Percentiles rank a stretch among this genome's conserved stretches.
Evolutionary conservation across 2,329 filamentous ascomycete species (phyloP).

Genomic region (Ceratocystis diversiconidia): DNA sequence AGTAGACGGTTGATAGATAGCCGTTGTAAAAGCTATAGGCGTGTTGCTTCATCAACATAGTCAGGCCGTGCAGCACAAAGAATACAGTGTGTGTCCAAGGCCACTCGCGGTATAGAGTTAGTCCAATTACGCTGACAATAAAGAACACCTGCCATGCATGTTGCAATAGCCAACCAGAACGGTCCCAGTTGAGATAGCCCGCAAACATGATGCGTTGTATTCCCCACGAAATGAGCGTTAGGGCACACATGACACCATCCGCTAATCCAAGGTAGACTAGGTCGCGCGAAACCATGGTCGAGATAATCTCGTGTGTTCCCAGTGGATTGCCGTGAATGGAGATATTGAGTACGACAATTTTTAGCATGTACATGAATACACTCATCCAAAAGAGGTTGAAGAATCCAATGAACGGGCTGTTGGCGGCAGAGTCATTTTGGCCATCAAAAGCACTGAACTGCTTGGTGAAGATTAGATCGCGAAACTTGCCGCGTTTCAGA

Average conservation of each 20-base stretch:
- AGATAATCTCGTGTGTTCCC: conserved; percentile 57
- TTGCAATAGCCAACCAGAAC: conserved; percentile 58
- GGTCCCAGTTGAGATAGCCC: conserved; percentile 53
- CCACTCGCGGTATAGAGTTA: conserved; percentile 60
- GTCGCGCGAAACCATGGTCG: conserved; percentile 46
- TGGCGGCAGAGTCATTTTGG: conserved; percentile 48
- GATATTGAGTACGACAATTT: conserved; percentile 56
- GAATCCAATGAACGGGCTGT: conserved; percentile 64
- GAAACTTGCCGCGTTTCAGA: conserved; percentile 24
- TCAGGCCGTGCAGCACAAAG: conserved; percentile 57
- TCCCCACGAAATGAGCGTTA: conserved; percentile 50
- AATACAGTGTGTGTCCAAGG: conserved; percentile 73
- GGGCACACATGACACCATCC: conserved; percentile 54
- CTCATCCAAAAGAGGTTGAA: conserved; percentile 67
- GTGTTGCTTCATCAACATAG: conserved; percentile 76
- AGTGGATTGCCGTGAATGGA: conserved; percentile 52
- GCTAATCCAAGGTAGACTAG: conserved; percentile 43
- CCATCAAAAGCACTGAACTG: conserved; percentile 63
- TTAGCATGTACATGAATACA: conserved; percentile 50
- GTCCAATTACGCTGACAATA: conserved; percentile 45
- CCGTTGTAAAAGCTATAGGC: conserved; percentile 70
- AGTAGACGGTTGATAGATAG: conserved; percentile 48
- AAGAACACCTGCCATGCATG: conserved; percentile 58
- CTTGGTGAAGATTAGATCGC: conserved; percentile 51
- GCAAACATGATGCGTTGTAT: conserved; percentile 47